These are phyloP conservation scores for Plectosphaerella cucumerina DNA, from an alignment of 2,329 filamentous ascomycete genomes.

Conservation along the genomic window DNA sequence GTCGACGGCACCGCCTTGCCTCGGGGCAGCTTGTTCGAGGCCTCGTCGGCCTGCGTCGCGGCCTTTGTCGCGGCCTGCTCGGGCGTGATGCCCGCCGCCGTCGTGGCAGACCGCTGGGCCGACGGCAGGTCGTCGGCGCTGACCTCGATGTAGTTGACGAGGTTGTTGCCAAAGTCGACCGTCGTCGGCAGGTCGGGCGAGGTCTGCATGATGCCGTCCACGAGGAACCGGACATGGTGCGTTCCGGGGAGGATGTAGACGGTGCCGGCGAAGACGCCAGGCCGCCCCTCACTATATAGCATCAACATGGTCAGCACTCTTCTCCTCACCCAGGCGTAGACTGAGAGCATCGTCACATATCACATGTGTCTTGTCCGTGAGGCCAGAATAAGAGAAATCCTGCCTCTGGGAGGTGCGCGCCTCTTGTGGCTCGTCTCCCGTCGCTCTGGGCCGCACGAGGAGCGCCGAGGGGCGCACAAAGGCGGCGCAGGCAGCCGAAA, in stretches of 20 bases:
- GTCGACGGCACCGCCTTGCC: conserved; percentile 52
- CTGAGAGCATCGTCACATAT: too few relatives aligned
- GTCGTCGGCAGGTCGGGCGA: conserved; percentile 86
- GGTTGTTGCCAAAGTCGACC: conserved; percentile 94
- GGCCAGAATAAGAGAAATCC: too few relatives aligned
- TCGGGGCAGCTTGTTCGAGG: conserved; percentile 35
- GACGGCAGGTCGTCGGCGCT: conserved; percentile 64
- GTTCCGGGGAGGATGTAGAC: conserved; percentile 88
- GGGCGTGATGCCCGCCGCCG: conserved; percentile 14
- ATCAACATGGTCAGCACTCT: not conserved
- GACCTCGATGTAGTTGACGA: conserved; percentile 98
- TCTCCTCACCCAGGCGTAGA: too few relatives aligned
- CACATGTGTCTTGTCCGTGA: too few relatives aligned
- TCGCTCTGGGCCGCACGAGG: too few relatives aligned
- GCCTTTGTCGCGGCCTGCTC: conserved; percentile 22
- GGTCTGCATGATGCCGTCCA: conserved; percentile 89
- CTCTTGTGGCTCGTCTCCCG: too few relatives aligned
- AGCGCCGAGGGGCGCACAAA: not conserved
- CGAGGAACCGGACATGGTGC: conserved; percentile 93
- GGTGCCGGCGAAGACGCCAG: conserved; percentile 67
- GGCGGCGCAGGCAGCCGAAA: conserved; percentile 14
- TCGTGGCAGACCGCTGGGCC: conserved; percentile 22
- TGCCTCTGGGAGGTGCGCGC: too few relatives aligned
- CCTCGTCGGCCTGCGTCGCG: conserved; percentile 33
- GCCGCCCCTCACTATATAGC: conserved; percentile 43